phyloP scores from a whole-genome alignment of 148 eudicot genomes.

The Silene latifolia region DNA sequence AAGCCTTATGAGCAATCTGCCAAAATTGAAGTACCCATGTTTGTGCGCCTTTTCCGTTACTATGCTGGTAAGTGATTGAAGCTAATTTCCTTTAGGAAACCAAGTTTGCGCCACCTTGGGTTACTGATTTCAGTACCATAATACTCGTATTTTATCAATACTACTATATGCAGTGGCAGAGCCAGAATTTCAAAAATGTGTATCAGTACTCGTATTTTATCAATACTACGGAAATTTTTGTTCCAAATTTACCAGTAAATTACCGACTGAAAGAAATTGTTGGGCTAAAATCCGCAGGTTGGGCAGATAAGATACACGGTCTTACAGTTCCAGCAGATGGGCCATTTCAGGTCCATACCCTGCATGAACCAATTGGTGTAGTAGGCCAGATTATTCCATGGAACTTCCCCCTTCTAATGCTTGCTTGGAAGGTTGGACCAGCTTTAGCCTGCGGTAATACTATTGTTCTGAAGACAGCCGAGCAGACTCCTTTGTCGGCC shows the following conservation, averaged over 20 bases:
- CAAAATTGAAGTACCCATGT: constrained; percentile 57
- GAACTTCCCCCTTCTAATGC: constrained; percentile 70
- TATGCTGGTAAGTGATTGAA: constrained; percentile 51
- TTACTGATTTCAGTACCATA: no score
- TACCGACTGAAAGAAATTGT: background rate
- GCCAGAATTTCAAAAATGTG: no score
- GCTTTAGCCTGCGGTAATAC: constrained; percentile 63
- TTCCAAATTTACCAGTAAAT: background rate
- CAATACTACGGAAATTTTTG: no score
- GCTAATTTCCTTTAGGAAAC: background rate
- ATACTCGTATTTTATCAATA: no score
- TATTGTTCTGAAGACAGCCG: constrained; percentile 54
- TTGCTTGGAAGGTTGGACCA: constrained; percentile 65
- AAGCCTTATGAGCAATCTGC: constrained; percentile 69
- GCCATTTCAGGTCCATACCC: constrained; percentile 41
- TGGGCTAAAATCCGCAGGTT: constrained; percentile 36
- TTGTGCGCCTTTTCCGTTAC: constrained; percentile 55
- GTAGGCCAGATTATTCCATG: constrained; percentile 66
- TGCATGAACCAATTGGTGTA: constrained; percentile 65
- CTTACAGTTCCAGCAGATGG: constrained; percentile 63
- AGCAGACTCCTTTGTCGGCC: constrained; percentile 62
- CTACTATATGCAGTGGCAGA: no score
- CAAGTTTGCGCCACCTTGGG: no score
- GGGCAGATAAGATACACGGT: constrained; percentile 74
- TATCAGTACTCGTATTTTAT: no score